These are phyloP conservation scores for Trypanosoma scelopori DNA, from an alignment of 208 protist genomes.

Conservation along the genomic window DNA sequence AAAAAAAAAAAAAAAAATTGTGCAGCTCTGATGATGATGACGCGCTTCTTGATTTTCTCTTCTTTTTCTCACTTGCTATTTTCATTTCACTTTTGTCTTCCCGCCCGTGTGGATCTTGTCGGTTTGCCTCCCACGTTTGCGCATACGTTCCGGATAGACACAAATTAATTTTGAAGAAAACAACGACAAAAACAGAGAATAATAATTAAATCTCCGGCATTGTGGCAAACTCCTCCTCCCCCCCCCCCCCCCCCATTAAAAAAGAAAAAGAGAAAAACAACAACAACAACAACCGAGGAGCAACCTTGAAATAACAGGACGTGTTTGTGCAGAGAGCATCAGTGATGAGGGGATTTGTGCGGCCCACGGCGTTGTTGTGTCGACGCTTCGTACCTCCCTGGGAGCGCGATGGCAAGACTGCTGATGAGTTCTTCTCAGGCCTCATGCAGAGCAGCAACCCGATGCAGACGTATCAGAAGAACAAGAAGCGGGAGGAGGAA, in stretches of 20 bases:
- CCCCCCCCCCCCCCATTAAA: too few relatives aligned
- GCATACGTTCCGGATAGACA: neutral
- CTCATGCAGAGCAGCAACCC: slow-evolving; percentile 72
- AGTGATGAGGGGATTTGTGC: slow-evolving; percentile 6
- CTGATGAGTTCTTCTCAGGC: slow-evolving; percentile 78
- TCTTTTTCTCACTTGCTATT: neutral
- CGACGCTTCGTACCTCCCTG: slow-evolving; percentile 87
- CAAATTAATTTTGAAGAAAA: neutral
- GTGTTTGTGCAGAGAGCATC: neutral
- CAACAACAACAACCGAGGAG: neutral
- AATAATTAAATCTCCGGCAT: too few relatives aligned
- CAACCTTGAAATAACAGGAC: slow-evolving; percentile 1
- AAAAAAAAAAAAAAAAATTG: too few relatives aligned
- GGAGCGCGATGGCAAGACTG: slow-evolving; percentile 78
- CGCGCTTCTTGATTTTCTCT: too few relatives aligned
- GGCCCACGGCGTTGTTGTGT: neutral
- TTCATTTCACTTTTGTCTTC: neutral
- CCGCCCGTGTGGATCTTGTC: too few relatives aligned
- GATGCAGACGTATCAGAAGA: slow-evolving; percentile 39
- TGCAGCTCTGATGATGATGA: too few relatives aligned
- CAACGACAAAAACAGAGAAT: too few relatives aligned
- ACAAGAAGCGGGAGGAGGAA: slow-evolving; percentile 36
- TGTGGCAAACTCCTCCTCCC: too few relatives aligned
- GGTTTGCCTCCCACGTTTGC: too few relatives aligned
- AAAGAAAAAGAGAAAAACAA: too few relatives aligned